Base-by-base conservation (phyloP, 305 asterid genomes). In the Striga hermonthica region DNA sequence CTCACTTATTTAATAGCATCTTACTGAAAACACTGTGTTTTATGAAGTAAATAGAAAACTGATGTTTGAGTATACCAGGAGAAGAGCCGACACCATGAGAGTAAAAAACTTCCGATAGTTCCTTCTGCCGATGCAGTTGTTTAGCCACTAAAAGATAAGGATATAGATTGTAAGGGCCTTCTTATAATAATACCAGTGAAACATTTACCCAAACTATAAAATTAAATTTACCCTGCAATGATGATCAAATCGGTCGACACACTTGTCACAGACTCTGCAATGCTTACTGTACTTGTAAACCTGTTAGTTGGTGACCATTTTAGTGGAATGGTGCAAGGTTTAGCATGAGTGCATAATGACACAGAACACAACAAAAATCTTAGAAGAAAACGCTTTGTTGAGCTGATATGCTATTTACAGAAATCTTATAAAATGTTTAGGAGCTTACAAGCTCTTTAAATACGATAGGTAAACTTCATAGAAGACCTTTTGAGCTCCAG, bases 261-360 rank as follows among this genome's bases (percentile, higher is more conserved):
- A 94, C 79, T 94, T 94, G 81, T 94, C 99, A 50, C 99, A 94
- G 39, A 94, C 97, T 80, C 99, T 83, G 60, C 99, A 94, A 67
- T 94, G 99, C 86, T 94, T 94, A 90, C 99, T 94, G 83, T 85
- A 90, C 82, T 86, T 94, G 77, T 74, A 88, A 72, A 94, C 99
- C 97, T 90, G 84, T 73, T 74, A 77, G 60, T 75, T 55, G n/a
- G 37, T 6, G 70, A 64, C 5, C 16, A 36, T 4, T 72, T 65
- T 48, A 39, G 16, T 47, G 14, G 12, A 34, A 36, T 35, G 6
- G 14, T 57, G 4, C 16, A 55, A 16, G 7, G 65, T 36, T 52
- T 28, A 31, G 47, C 14, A 1, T 4, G 5, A 53, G 39, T 39
- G 37, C 1, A 22, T 22, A 22, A 22, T 22, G 2, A 22, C 31